Percentiles rank a stretch among this genome's conserved stretches.
Conservation (phyloP, 306 rosid genomes). For the Comarum palustre region DNA sequence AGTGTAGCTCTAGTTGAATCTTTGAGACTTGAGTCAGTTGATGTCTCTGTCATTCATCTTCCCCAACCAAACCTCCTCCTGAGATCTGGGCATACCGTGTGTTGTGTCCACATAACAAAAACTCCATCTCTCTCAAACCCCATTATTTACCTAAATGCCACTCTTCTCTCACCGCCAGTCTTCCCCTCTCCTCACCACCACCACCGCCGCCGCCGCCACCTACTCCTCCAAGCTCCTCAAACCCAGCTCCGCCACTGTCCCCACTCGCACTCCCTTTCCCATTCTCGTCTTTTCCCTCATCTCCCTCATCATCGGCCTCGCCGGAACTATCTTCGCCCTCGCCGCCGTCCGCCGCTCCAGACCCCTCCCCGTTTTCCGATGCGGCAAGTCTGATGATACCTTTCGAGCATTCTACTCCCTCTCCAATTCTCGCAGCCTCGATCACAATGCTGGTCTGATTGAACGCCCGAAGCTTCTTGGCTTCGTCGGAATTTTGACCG, state of each 20-base stretch:
- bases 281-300: conserved; percentile 25
- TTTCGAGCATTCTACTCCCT: conserved; percentile 31
- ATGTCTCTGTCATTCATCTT: background rate
- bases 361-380: conserved; percentile 34
- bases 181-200: conserved; percentile 14
- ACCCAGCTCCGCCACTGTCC: conserved; percentile 9
- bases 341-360: conserved; percentile 26
- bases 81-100: background rate
- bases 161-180: conserved; percentile 30
- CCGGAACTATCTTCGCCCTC: conserved; percentile 31
- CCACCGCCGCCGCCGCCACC: conserved; percentile 1
- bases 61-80: background rate
- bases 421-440: conserved; percentile 1
- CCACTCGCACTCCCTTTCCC: conserved; percentile 15
- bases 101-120: background rate
- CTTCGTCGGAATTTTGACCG: conserved; percentile 37
- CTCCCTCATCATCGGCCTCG: conserved; percentile 31
- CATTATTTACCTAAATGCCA: conserved; percentile 27
- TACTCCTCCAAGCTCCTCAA: conserved; percentile 30
- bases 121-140: background rate
- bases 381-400: conserved; percentile 34
- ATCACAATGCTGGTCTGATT: conserved; percentile 20
- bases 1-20: background rate
- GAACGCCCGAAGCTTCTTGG: conserved; percentile 42
- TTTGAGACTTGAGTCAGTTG: background rate